A percentile compares a stretch with the other conserved stretches of the same genome.
Evolutionary conservation across 2,329 filamentous ascomycete genomes (phyloP).

Genomic region (Aureobasidium lini): DNA sequence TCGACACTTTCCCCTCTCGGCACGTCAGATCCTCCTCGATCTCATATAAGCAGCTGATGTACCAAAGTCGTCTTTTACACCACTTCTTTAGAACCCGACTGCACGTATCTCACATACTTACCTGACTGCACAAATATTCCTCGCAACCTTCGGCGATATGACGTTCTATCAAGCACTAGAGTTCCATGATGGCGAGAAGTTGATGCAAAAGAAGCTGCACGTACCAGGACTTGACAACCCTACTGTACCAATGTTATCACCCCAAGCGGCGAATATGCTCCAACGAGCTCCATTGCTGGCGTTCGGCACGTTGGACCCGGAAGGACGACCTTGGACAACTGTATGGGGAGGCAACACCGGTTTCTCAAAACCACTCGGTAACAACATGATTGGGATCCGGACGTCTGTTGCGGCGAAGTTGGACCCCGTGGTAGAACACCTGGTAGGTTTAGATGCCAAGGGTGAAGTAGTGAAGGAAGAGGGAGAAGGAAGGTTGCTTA

Average conservation of each 20-base stretch:
- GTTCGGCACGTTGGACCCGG: constrained; percentile 61
- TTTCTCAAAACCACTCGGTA: constrained; percentile 57
- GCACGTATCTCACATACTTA: too few species aligned
- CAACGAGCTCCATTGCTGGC: constrained; percentile 60
- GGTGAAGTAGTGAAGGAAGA: constrained; percentile 37
- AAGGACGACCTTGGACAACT: constrained; percentile 65
- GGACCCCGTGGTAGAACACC: constrained; percentile 62
- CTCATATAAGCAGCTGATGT: too few species aligned
- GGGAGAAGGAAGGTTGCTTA: constrained; percentile 46
- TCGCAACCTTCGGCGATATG: constrained; percentile 23
- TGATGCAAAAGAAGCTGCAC: constrained; percentile 56
- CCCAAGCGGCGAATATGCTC: constrained; percentile 54
- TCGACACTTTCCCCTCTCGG: too few species aligned
- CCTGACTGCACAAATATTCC: too few species aligned
- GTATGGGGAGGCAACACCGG: constrained; percentile 68
- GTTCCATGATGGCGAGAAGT: constrained; percentile 61
- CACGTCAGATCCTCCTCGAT: too few species aligned
- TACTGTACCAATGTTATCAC: constrained; percentile 55
- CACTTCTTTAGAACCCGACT: too few species aligned
- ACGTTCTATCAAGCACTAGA: constrained; percentile 37
- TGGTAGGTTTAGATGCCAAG: constrained; percentile 46
- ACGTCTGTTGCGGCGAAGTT: constrained; percentile 51
- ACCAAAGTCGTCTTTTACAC: too few species aligned
- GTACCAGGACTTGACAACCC: constrained; percentile 58
- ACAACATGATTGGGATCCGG: constrained; percentile 56